Evolutionary conservation across 1,284 basidiomycete species (phyloP), one percentile per base, ranked within the genome.

Genomic region (Pascua sp.): DNA sequence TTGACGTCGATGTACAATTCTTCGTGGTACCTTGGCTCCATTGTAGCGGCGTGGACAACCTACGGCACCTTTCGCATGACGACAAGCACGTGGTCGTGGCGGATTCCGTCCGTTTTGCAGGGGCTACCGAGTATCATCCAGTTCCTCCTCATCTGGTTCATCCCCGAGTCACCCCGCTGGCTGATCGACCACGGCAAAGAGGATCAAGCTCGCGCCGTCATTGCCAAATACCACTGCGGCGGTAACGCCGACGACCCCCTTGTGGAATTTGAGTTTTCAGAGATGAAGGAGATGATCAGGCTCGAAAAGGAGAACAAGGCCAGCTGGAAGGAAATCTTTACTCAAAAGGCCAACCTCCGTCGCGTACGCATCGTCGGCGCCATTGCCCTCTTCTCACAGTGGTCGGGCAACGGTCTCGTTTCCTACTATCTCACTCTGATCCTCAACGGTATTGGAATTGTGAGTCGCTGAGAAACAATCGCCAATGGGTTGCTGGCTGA

Each of bases 211-310:
- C 18, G 94, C 39, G 91, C 91, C 1, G 94, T 96, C 80, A 81
- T 97, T 36, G 88, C 90, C 42, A 91, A 92, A 73, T 93, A 91
- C 70, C 93, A 96, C 62, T 68, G 65, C 50, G 56, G 56, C 24
- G 64, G 63, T 10, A 51, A 68, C 58, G 8, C 38, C 15, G 41
- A 67, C 17, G 75, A 77, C 61, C 68, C 70, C 1, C 63, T 78
- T 32, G 67, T 77, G n/a, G 57, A 61, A 10, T 73, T 66, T 56
- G 76, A 78, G 59, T 61, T 65, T 36, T 60, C 69, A 18, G 77
- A 78, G 62, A 77, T 77, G 66, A 70, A 71, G 62, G 67, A 65
- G 43, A 70, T 67, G 4, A 54, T 77, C 52, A 60, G 56, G 4
- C 45, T 54, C 37, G 65, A 69, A 41, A 18, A 51, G 38, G 47